phyloP scores from a whole-genome alignment of 805 yeast species.

The Barnettozyma wickerhamii region DNA sequence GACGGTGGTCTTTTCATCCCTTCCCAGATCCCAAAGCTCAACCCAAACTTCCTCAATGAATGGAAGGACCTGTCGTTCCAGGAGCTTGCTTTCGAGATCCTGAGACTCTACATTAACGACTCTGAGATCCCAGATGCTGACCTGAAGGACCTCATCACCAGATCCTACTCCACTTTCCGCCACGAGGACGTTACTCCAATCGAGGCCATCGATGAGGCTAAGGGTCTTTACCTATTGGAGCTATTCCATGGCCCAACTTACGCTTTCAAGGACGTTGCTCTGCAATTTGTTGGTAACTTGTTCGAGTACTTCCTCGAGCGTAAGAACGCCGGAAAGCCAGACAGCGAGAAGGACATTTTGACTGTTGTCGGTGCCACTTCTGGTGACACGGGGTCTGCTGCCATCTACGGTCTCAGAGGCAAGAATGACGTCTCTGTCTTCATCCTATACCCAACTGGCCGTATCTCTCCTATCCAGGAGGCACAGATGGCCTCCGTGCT shows the following conservation, averaged over 20 bases:
- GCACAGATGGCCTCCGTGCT: constrained; percentile 97
- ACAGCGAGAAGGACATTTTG: constrained; percentile 64
- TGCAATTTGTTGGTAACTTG: constrained; percentile 95
- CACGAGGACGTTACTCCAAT: constrained; percentile 86
- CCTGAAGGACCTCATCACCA: constrained; percentile 53
- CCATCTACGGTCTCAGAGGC: constrained; percentile 95
- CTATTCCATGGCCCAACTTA: constrained; percentile 99
- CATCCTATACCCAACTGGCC: constrained; percentile 93
- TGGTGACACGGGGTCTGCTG: constrained; percentile 99
- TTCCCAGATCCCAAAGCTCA: constrained; percentile 65
- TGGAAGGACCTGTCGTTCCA: constrained; percentile 80
- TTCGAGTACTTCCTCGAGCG: constrained; percentile 88
- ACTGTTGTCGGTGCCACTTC: constrained; percentile 99
- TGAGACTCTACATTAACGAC: constrained; percentile 72
- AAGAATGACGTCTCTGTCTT: constrained; percentile 97
- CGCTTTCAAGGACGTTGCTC: constrained; percentile 98
- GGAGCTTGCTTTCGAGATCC: constrained; percentile 81
- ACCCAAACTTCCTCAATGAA: constrained; percentile 44
- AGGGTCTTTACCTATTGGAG: constrained; percentile 74
- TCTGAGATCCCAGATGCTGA: constrained; percentile 72
- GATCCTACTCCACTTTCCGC: constrained; percentile 90
- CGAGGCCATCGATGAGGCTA: constrained; percentile 48
- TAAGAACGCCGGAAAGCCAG: constrained; percentile 52
- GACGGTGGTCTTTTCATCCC: constrained; percentile 98
- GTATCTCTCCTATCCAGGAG: constrained; percentile 97